Percentiles rank a stretch among this genome's conserved stretches.
These are phyloP conservation scores for Nemania diffusa DNA, from an alignment of 2,329 filamentous ascomycete species.

Conservation along the genomic window DNA sequence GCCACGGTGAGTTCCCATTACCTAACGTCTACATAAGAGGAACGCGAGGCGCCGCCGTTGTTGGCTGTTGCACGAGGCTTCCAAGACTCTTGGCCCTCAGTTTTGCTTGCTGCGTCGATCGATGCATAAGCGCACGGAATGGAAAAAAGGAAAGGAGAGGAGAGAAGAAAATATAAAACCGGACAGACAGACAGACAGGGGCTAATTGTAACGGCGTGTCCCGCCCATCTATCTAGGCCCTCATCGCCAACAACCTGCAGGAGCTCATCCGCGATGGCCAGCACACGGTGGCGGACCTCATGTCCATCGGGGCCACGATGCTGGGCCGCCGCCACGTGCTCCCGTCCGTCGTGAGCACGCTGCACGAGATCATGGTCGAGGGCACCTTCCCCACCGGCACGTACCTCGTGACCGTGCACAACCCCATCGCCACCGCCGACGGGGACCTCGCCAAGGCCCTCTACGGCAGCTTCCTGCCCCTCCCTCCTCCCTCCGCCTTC, in stretches of 20 bases:
- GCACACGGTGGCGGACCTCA: slow-evolving; percentile 91
- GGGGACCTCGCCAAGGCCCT: slow-evolving; percentile 87
- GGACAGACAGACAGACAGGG: background rate
- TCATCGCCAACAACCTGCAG: slow-evolving; percentile 89
- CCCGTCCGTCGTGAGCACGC: slow-evolving; percentile 80
- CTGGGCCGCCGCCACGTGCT: slow-evolving; percentile 92
- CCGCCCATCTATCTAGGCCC: slow-evolving; percentile 60
- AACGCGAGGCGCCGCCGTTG: background rate
- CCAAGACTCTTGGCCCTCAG: slow-evolving; percentile 9
- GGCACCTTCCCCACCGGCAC: slow-evolving; percentile 92
- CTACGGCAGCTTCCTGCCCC: slow-evolving; percentile 89
- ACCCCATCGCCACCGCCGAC: slow-evolving; percentile 86
- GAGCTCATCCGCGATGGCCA: slow-evolving; percentile 98
- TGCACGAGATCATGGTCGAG: slow-evolving; percentile 90
- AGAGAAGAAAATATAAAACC: background rate
- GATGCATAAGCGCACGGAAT: background rate
- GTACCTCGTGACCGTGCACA: slow-evolving; percentile 93
- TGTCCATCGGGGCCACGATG: slow-evolving; percentile 90
- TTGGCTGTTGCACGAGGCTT: background rate
- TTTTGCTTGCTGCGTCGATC: background rate
- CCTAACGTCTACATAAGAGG: slow-evolving; percentile 19
- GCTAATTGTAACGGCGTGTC: slow-evolving; percentile 17
- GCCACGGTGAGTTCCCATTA: slow-evolving; percentile 69
- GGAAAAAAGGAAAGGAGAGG: background rate
- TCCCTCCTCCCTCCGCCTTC: slow-evolving; percentile 77